These are phyloP conservation scores for Carex myosuroides DNA, from an alignment of 176 grass and related monocot species.

Conservation along the genomic window DNA sequence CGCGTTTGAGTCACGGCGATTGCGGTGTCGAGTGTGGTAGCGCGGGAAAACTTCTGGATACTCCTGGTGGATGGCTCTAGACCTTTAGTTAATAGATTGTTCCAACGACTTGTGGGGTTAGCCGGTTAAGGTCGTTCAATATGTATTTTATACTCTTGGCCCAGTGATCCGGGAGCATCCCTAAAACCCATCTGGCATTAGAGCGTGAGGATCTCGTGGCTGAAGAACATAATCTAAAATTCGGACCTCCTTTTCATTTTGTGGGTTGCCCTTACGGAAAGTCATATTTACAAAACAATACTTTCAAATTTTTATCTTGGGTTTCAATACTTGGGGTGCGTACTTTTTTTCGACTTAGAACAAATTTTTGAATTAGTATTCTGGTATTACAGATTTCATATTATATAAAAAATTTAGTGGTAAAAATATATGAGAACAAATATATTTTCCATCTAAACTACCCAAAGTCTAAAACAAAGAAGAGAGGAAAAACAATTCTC, in stretches of 20 bases:
- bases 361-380: neutral
- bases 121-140: neutral
- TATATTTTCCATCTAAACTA: neutral
- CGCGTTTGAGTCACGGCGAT: slow-evolving; percentile 19
- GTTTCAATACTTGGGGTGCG: neutral
- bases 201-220: slow-evolving; percentile 18
- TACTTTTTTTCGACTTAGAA: neutral
- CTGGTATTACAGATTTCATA: neutral
- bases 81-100: too few relatives aligned
- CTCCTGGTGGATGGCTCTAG: neutral
- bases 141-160: neutral
- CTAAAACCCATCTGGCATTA: neutral
- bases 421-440: neutral
- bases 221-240: neutral
- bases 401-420: neutral
- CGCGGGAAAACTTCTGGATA: neutral
- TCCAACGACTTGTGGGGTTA: neutral
- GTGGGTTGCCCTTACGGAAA: neutral
- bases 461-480: neutral
- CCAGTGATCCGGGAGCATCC: neutral
- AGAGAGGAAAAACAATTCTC: neutral
- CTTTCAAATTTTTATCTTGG: neutral
- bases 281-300: neutral
- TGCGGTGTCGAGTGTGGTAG: slow-evolving; percentile 16
- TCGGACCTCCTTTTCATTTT: neutral